A percentile compares a stretch with the other conserved stretches of the same genome.
phyloP scores from a whole-genome alignment of 2,329 filamentous ascomycete genomes.

The Colletotrichum trifolii region DNA sequence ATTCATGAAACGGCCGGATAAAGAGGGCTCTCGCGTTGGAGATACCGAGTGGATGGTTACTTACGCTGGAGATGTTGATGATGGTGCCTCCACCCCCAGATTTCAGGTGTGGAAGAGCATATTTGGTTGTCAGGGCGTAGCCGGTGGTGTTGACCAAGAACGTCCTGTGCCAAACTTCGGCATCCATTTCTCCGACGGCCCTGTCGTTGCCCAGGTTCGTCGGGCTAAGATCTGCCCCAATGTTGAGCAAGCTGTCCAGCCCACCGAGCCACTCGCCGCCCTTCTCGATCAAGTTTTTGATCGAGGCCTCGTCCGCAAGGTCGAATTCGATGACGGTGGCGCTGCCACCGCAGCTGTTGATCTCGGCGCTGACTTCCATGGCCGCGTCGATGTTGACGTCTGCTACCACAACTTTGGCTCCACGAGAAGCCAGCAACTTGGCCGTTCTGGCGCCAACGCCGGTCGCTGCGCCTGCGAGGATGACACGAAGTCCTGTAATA shows the following conservation, averaged over 20 bases:
- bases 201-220: slow-evolving; percentile 9
- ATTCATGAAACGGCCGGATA: not conserved
- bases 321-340: slow-evolving; percentile 17
- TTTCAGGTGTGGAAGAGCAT: slow-evolving; percentile 15
- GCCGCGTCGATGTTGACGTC: slow-evolving; percentile 24
- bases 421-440: slow-evolving; percentile 17
- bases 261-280: slow-evolving; percentile 20
- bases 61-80: slow-evolving; percentile 23
- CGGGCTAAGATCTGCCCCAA: slow-evolving; percentile 20
- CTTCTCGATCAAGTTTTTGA: slow-evolving; percentile 5
- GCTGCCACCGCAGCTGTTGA: slow-evolving; percentile 7
- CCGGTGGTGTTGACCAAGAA: slow-evolving; percentile 22
- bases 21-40: not conserved
- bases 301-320: slow-evolving; percentile 12
- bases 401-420: slow-evolving; percentile 15
- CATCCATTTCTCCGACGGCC: slow-evolving; percentile 18
- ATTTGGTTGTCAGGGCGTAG: slow-evolving; percentile 19
- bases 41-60: not conserved
- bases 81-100: slow-evolving; percentile 10
- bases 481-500: slow-evolving; percentile 13
- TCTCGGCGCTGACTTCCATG: slow-evolving; percentile 6
- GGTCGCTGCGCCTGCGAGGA: slow-evolving; percentile 15
- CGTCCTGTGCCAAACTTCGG: slow-evolving; percentile 12
- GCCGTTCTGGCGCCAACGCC: slow-evolving; percentile 19
- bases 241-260: slow-evolving; percentile 21